phyloP scores from a whole-genome alignment of 768 basidiomycete species.

The Auricularia auricula-judae region DNA sequence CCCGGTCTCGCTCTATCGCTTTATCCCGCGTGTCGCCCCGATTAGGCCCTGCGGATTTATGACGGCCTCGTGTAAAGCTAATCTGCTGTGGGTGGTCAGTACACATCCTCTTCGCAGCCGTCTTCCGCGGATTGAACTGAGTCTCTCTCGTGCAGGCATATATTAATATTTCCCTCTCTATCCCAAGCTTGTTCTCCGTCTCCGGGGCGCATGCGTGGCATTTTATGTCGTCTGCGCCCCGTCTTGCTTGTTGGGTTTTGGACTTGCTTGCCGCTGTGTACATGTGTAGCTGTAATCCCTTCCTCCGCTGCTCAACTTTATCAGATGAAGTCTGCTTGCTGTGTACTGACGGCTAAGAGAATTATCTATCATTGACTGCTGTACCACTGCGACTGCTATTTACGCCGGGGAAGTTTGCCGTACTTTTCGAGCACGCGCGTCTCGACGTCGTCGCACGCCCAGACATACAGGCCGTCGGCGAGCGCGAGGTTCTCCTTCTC shows the following conservation, averaged over 20 bases:
- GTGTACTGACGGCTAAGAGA: no score
- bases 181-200: background rate
- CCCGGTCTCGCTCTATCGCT: background rate
- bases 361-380: background rate
- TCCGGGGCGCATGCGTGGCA: background rate
- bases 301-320: background rate
- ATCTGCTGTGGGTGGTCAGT: background rate
- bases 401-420: slow-evolving; percentile 34
- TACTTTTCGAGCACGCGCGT: slow-evolving; percentile 67
- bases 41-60: background rate
- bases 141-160: no score
- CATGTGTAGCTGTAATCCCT: background rate
- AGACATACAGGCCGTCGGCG: slow-evolving; percentile 73
- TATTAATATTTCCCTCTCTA: no score
- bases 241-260: background rate
- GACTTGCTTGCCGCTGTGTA: background rate
- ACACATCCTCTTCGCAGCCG: background rate
- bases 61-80: background rate
- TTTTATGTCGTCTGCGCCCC: background rate
- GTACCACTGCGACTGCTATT: background rate
- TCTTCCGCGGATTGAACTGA: background rate
- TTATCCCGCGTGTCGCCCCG: background rate
- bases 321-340: no score
- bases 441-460: slow-evolving; percentile 77
- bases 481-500: slow-evolving; percentile 92